phyloP scores from a whole-genome alignment of 2,329 filamentous ascomycete species.

The Ophiostoma sp. region DNA sequence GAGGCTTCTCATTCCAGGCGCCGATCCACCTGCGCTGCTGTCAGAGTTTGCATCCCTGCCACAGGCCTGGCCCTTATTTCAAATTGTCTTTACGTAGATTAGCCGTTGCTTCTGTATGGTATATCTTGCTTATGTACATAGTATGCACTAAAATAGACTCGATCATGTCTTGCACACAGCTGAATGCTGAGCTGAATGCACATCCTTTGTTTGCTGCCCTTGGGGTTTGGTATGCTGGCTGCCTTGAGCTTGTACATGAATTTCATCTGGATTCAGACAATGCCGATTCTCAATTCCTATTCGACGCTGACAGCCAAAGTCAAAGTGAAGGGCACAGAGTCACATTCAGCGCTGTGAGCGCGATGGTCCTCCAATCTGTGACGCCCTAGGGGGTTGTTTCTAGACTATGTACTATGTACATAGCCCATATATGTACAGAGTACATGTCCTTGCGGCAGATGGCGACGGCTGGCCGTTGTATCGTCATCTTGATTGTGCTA shows the following conservation, averaged over 20 bases:
- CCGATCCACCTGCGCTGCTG: constrained; percentile 18
- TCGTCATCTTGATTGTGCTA: background rate
- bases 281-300: background rate
- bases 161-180: background rate
- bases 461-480: background rate
- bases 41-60: constrained; percentile 18
- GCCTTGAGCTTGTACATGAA: no score
- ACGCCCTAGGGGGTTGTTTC: constrained; percentile 4
- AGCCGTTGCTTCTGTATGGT: background rate
- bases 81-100: background rate
- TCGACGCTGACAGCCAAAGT: background rate
- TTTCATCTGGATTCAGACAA: no score
- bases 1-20: constrained; percentile 20
- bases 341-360: constrained; percentile 12
- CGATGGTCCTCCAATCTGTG: constrained; percentile 10
- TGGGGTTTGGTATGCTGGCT: background rate
- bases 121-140: no score
- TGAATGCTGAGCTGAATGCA: background rate
- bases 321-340: background rate
- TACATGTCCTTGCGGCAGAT: background rate
- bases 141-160: background rate
- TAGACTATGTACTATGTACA: no score
- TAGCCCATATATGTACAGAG: no score
- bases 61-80: constrained; percentile 12
- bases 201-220: background rate